Base-by-base conservation (phyloP, 2,329 filamentous ascomycete species). In the Incumbomyces delicatus region DNA sequence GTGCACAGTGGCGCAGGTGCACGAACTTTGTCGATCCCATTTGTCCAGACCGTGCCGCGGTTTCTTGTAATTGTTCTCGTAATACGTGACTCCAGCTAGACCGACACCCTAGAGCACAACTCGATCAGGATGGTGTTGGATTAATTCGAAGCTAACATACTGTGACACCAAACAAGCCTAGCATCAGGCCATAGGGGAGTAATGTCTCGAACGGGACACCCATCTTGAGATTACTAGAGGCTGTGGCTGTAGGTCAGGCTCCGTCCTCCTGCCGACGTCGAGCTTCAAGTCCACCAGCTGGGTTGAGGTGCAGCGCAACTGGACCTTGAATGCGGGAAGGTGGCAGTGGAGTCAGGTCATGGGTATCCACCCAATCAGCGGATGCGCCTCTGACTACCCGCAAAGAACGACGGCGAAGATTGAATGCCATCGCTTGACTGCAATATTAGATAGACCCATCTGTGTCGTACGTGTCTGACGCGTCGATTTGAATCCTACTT, bases 141-240 rank as follows among this genome's bases (percentile, higher is more conserved):
- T 31, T 33, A 30, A 29, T 22, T 32, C 30, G 34, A 34, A 22
- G 32, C n/a, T 54, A 45, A 67, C 75, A 52, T 74, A 81, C 77
- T 33, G 55, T 57, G 27, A 57, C 49, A 33, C 53, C 53, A 43
- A 57, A 57, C 44, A 57, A 49, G 61, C 65, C 72, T 46, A 78
- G 66, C 66, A 80, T 78, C 61, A 82, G 76, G 57, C 71, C 78
- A 62, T 81, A 81, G 41, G 78, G 78, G 58, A 82, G 61, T 55
- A 82, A 65, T 55, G 78, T 74, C 68, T 83, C 79, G 63, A 82
- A 82, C 37, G 79, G 79, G 52, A 83, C 76, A 65, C 77, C 77
- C 79, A 81, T 81, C 54, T 53, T 70, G 60, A 58, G 41, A 20
- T 29, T 34, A 11, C 29, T 27, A 14, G n/a, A 29, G 4, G 16